A percentile compares a stretch with the other conserved stretches of the same genome.
Conservation (phyloP, 1,284 basidiomycete species). For the Trametes hirsuta region DNA sequence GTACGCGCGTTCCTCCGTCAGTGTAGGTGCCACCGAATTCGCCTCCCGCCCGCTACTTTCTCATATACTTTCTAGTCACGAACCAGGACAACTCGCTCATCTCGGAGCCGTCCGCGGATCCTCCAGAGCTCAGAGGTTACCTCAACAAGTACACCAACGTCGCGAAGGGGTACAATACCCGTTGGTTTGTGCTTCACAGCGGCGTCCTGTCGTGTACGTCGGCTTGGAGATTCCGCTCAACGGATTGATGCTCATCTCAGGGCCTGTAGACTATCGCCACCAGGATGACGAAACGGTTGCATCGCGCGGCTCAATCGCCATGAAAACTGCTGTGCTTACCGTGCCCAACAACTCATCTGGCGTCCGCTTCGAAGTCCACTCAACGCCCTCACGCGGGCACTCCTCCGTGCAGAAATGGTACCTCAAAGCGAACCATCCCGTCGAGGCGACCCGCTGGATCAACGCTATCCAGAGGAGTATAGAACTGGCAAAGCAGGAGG, state of each 20-base stretch:
- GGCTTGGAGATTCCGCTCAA: conserved; percentile 3
- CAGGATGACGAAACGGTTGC: conserved; percentile 92
- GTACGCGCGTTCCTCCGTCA: conserved; percentile 86
- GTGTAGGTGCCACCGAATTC: conserved; percentile 50
- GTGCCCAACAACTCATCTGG: conserved; percentile 55
- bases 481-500: conserved; percentile 54
- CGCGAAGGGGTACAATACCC: conserved; percentile 86
- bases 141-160: conserved; percentile 92
- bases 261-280: conserved; percentile 77
- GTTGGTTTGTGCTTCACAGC: conserved; percentile 94
- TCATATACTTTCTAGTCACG: conserved; percentile 52
- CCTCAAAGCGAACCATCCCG: conserved; percentile 88
- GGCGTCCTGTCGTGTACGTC: conserved; percentile 82
- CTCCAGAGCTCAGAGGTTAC: conserved; percentile 78
- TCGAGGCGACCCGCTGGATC: conserved; percentile 89
- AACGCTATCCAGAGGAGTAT: conserved; percentile 77
- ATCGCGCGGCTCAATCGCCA: conserved; percentile 86
- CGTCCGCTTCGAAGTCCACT: conserved; percentile 85
- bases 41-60: neutral
- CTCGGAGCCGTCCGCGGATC: conserved; percentile 49
- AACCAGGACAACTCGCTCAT: conserved; percentile 79
- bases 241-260: neutral
- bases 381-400: conserved; percentile 52
- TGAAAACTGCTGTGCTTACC: conserved; percentile 79
- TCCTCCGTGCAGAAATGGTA: conserved; percentile 78